Evolutionary conservation across 768 basidiomycete genomes (phyloP).

Genomic region (Suillus sp.): DNA sequence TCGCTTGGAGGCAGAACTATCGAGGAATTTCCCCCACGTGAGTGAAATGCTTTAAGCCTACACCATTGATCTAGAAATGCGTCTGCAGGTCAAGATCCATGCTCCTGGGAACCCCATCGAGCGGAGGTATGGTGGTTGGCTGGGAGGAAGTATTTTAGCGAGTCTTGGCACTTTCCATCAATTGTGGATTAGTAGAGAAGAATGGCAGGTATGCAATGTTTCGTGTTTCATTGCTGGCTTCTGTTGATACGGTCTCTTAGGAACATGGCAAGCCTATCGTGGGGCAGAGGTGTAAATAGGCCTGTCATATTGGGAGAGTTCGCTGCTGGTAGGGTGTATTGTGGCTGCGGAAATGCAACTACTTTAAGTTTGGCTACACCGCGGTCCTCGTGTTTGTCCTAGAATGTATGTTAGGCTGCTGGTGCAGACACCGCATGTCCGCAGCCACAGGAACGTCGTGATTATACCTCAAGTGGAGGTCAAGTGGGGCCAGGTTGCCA

Average conservation of each 20-base stretch:
- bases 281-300: constrained; percentile 81
- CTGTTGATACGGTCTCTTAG: constrained; percentile 35
- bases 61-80: constrained; percentile 15
- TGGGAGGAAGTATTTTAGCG: constrained; percentile 93
- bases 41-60: constrained; percentile 31
- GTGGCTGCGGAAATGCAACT: constrained; percentile 2
- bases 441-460: background rate
- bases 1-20: constrained; percentile 76
- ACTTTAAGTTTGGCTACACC: background rate
- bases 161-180: constrained; percentile 98
- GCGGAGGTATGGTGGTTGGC: constrained; percentile 90
- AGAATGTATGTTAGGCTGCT: constrained; percentile 1
- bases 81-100: constrained; percentile 81
- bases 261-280: constrained; percentile 86
- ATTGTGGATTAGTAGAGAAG: constrained; percentile 91
- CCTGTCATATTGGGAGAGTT: background rate
- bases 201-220: constrained; percentile 72
- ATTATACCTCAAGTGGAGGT: background rate
- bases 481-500: background rate
- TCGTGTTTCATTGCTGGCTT: constrained; percentile 8
- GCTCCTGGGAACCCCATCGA: constrained; percentile 90
- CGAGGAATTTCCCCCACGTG: constrained; percentile 77
- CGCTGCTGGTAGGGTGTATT: background rate
- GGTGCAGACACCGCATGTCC: too few relatives aligned
- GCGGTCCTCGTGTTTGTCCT: background rate